Conservation (phyloP, 2,329 filamentous ascomycete genomes). For the Bimuria novae-zelandiae region DNA sequence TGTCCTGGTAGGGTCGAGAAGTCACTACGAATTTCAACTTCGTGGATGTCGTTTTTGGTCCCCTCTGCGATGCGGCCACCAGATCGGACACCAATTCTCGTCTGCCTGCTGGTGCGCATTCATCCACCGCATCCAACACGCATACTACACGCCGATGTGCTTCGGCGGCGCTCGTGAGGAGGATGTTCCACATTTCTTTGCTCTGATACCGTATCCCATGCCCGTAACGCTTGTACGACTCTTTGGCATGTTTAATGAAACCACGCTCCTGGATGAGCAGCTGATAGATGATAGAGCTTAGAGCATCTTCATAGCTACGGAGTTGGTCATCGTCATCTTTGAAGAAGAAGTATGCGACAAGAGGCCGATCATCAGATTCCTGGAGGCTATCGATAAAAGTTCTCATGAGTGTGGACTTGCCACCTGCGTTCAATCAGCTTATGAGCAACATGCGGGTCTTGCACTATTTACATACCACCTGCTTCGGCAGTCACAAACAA, state of each 20-base stretch:
- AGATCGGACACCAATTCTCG: slow-evolving; percentile 2
- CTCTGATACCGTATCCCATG: slow-evolving; percentile 1
- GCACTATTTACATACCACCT: background rate
- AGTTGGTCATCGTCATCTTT: slow-evolving; percentile 8
- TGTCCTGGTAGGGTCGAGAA: slow-evolving; percentile 5
- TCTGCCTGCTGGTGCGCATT: slow-evolving; percentile 5
- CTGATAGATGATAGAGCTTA: background rate
- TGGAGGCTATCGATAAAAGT: slow-evolving; percentile 1
- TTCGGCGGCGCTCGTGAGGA: background rate
- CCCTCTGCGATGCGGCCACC: background rate
- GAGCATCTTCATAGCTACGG: slow-evolving; percentile 5
- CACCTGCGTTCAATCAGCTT: background rate
- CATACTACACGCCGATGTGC: slow-evolving; percentile 1
- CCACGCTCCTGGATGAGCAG: background rate
- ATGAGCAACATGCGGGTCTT: background rate
- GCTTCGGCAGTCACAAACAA: slow-evolving; percentile 8
- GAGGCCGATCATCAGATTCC: background rate
- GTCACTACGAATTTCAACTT: slow-evolving; percentile 2
- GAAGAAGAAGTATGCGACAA: slow-evolving; percentile 6
- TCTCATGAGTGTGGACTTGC: slow-evolving; percentile 7
- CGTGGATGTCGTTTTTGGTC: background rate
- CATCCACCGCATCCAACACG: slow-evolving; percentile 1
- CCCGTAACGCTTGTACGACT: background rate
- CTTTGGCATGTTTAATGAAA: background rate
- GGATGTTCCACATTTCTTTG: slow-evolving; percentile 1